Base-by-base conservation (phyloP, 306 rosid species). In the Cucumis hystrix region DNA sequence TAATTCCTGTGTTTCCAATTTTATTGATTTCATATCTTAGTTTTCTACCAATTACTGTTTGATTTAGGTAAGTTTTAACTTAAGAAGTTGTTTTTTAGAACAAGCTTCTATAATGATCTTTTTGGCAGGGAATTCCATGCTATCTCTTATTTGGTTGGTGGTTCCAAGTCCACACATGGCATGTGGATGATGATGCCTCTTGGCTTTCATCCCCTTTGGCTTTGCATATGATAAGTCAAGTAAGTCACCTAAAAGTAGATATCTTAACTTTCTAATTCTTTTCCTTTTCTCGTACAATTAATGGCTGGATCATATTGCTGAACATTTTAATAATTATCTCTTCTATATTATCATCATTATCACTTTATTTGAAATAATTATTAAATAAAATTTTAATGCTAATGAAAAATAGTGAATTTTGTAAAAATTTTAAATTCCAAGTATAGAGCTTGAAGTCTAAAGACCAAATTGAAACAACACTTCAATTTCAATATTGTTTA, bases 211-310 rank as follows among this genome's bases (percentile, higher is more conserved):
- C 59, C 9, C 18, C 57, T 47, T 70, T 70, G 75, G 59, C 59
- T 71, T 71, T 23, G 76, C 76, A 71, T 71, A 28, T 71, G 76
- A 71, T 25, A 71, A 71, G 40, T 71, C 76, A 71, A 71, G 59
- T 25, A 25, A 49, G 76, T 71, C 59, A 25, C 76, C 76, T 71
- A 71, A 49, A 71, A 67, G 55, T 71, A 23, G 40, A 16, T 25
- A 18, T 41, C n/a, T 71, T 12, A 45, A 69, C 57, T 69, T 45
- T 69, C 58, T 45, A 43, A 69, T 69, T 47, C 39, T 69, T 69
- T 68, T 43, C 56, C 35, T 68, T 68, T 68, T 70, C 58, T 70
- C 75, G 37, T 47, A 71, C 23, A 25, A 71, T 47, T 23, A 49
- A 49, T 71, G 41, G 23, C 23, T 47, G 21, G 12, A 68, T 33